These are phyloP conservation scores for Linaria vulgaris DNA, from an alignment of 257 asterid genomes.

Conservation along the genomic window DNA sequence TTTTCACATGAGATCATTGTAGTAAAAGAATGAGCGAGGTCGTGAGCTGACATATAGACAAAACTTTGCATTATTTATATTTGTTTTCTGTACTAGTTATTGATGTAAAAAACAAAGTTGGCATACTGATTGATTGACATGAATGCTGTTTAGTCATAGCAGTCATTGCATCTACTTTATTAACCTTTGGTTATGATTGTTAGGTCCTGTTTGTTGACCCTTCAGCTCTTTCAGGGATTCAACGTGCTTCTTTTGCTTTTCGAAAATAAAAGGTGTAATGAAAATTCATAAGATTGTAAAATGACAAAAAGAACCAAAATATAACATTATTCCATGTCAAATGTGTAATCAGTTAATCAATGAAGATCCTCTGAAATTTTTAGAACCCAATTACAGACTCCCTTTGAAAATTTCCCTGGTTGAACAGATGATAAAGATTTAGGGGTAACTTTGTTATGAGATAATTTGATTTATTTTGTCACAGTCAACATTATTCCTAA, in stretches of 20 bases:
- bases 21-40: background rate
- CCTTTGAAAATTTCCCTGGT: slow-evolving; percentile 1
- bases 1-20: background rate
- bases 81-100: background rate
- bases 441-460: slow-evolving; percentile 6
- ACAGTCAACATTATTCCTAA: background rate
- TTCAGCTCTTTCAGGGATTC: background rate
- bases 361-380: background rate
- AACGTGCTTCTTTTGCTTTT: slow-evolving; percentile 8
- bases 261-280: background rate
- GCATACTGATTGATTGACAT: background rate
- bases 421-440: slow-evolving; percentile 15
- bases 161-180: background rate
- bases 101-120: background rate
- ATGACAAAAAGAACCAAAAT: slow-evolving; percentile 4
- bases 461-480: slow-evolving; percentile 2
- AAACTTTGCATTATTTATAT: background rate
- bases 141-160: background rate
- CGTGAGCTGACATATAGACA: background rate
- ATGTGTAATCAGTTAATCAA: background rate
- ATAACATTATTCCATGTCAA: background rate
- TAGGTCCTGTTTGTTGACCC: background rate
- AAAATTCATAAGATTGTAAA: background rate
- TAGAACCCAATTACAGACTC: too few relatives aligned
- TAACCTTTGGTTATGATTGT: background rate